A percentile compares a stretch with the other conserved stretches of the same genome.
Conservation (phyloP, 352 stramenopile genomes). For the Phytophthora boehmeriae region DNA sequence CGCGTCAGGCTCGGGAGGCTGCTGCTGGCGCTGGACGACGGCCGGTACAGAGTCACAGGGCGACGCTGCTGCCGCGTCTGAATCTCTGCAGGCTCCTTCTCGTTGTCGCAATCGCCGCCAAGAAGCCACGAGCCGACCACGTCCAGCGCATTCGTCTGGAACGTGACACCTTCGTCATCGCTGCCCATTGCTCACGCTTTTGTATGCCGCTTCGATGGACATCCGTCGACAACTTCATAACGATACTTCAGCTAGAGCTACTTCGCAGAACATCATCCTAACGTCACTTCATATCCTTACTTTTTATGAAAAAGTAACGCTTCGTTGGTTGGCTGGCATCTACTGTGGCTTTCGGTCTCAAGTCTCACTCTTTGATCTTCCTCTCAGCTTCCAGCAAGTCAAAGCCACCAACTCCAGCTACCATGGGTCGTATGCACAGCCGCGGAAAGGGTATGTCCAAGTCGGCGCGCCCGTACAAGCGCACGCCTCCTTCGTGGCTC, state of each 20-base stretch:
- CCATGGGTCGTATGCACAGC: slow-evolving; percentile 99
- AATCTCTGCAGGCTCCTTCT: slow-evolving; percentile 14
- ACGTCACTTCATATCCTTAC: background rate
- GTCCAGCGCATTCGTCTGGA: slow-evolving; percentile 57
- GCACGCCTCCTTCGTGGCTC: slow-evolving; percentile 98
- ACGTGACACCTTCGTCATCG: slow-evolving; percentile 61
- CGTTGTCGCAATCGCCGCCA: slow-evolving; percentile 28
- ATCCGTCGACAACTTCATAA: background rate
- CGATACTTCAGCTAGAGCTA: too few relatives aligned
- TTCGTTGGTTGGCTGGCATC: slow-evolving; percentile 45
- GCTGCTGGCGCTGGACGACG: slow-evolving; percentile 27
- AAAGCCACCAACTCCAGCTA: slow-evolving; percentile 44
- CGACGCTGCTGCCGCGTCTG: slow-evolving; percentile 5
- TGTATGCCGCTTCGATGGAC: slow-evolving; percentile 7
- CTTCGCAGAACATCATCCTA: too few relatives aligned
- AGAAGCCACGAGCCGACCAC: slow-evolving; percentile 73
- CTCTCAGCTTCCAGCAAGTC: slow-evolving; percentile 54
- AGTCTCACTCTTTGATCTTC: slow-evolving; percentile 73
- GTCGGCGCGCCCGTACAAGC: slow-evolving; percentile 99
- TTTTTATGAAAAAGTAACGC: too few relatives aligned
- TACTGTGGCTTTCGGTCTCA: background rate
- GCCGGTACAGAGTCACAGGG: slow-evolving; percentile 64
- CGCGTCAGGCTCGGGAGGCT: slow-evolving; percentile 41
- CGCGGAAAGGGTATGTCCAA: slow-evolving; percentile 99
- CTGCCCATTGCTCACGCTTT: slow-evolving; percentile 18